phyloP scores from a whole-genome alignment of 2,329 filamentous ascomycete genomes.

The Sarocladium kiliense region DNA sequence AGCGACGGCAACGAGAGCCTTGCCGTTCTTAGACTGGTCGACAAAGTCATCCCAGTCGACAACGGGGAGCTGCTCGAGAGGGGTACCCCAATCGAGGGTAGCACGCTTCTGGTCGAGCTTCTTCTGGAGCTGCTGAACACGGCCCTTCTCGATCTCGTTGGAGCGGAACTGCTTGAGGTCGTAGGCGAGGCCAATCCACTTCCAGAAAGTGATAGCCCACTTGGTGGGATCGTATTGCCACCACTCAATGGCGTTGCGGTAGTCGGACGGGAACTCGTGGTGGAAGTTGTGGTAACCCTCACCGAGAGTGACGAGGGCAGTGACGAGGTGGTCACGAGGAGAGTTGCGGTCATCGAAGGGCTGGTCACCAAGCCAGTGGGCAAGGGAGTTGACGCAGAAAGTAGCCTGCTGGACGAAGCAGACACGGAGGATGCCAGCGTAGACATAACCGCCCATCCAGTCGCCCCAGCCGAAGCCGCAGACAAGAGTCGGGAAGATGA shows the following conservation, averaged over 20 bases:
- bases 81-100: constrained; percentile 79
- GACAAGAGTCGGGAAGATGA: constrained; percentile 70
- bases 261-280: constrained; percentile 90
- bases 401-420: constrained; percentile 90
- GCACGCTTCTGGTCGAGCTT: constrained; percentile 85
- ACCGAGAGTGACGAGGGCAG: constrained; percentile 76
- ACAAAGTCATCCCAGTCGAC: constrained; percentile 85
- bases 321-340: constrained; percentile 82
- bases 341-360: constrained; percentile 92
- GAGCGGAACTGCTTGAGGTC: constrained; percentile 86
- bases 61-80: constrained; percentile 79
- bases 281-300: constrained; percentile 96
- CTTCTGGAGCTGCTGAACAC: constrained; percentile 85
- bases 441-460: constrained; percentile 77
- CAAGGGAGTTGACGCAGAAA: constrained; percentile 88
- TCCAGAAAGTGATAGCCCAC: constrained; percentile 82
- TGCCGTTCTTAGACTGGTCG: constrained; percentile 68
- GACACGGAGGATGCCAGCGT: constrained; percentile 78
- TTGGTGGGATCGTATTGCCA: constrained; percentile 90
- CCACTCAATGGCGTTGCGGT: constrained; percentile 89
- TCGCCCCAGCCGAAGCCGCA: constrained; percentile 77
- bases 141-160: constrained; percentile 91
- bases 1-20: constrained; percentile 70
- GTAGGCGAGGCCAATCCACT: constrained; percentile 76
- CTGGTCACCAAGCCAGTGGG: constrained; percentile 88